These are phyloP conservation scores for Acanthamoeba divionensis DNA, from an alignment of 208 protist genomes.

Conservation along the genomic window DNA sequence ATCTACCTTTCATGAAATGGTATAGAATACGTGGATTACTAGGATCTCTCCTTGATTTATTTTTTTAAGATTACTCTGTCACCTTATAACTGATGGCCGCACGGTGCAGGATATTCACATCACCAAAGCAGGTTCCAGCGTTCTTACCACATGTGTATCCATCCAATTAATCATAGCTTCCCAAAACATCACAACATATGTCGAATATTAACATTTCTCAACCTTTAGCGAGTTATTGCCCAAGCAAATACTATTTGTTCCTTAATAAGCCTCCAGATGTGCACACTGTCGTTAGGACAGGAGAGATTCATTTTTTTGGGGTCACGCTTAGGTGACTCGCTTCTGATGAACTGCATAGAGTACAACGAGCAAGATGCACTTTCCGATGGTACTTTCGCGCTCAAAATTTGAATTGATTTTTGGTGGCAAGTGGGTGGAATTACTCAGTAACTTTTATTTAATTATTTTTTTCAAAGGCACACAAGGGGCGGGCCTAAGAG, in stretches of 20 bases:
- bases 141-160: constrained; percentile 35
- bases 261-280: no score
- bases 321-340: constrained; percentile 35
- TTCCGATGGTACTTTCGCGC: background rate
- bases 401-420: no score
- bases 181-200: background rate
- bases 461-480: background rate
- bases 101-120: constrained; percentile 25
- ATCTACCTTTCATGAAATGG: no score
- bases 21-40: background rate
- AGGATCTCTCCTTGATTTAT: background rate
- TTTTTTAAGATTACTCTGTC: background rate
- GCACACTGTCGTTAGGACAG: no score
- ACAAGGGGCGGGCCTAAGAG: background rate
- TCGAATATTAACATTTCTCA: background rate
- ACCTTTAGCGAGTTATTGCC: no score
- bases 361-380: background rate
- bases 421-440: no score
- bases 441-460: background rate
- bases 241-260: no score
- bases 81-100: constrained; percentile 39
- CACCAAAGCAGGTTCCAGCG: constrained; percentile 14
- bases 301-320: constrained; percentile 3
- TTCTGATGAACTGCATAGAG: background rate
- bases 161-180: background rate